Conservation (phyloP, 805 yeast species). For the Candida sithepensis region DNA sequence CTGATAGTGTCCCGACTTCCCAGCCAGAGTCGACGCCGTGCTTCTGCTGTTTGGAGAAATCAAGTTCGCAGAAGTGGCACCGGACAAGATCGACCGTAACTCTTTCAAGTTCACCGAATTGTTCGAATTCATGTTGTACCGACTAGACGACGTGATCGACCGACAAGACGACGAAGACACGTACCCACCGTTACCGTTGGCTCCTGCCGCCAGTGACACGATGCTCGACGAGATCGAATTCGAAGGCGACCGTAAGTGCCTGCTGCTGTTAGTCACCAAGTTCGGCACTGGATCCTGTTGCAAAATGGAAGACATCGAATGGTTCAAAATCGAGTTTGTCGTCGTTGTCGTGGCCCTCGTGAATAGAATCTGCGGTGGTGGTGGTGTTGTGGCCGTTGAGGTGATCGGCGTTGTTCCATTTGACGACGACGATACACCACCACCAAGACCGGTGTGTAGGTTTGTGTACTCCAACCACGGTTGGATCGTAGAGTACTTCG, state of each 20-base stretch:
- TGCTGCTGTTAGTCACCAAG: slow-evolving; percentile 6
- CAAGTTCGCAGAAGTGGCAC: slow-evolving; percentile 7
- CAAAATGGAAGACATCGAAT: slow-evolving; percentile 14
- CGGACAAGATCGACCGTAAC: slow-evolving; percentile 30
- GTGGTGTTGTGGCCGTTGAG: no score
- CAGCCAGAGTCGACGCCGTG: slow-evolving; percentile 1
- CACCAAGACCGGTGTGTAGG: no score
- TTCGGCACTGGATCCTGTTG: not conserved
- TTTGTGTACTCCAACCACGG: slow-evolving; percentile 13
- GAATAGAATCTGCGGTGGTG: slow-evolving; percentile 15
- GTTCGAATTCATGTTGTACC: slow-evolving; percentile 4
- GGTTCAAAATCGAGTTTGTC: slow-evolving; percentile 19
- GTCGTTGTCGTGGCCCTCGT: slow-evolving; percentile 17
- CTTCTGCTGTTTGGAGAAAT: slow-evolving; percentile 4
- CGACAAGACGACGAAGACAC: no score
- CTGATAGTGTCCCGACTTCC: not conserved
- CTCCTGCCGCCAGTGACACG: not conserved
- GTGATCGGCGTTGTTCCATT: slow-evolving; percentile 3
- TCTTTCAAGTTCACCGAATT: slow-evolving; percentile 36
- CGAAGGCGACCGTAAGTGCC: not conserved
- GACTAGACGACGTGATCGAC: slow-evolving; percentile 2
- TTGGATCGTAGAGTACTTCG: slow-evolving; percentile 7
- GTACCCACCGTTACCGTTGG: not conserved
- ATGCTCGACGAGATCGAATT: not conserved
- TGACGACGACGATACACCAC: slow-evolving; percentile 2